Evolutionary conservation across 768 basidiomycete species (phyloP).

Genomic region (Mycena vulgaris): DNA sequence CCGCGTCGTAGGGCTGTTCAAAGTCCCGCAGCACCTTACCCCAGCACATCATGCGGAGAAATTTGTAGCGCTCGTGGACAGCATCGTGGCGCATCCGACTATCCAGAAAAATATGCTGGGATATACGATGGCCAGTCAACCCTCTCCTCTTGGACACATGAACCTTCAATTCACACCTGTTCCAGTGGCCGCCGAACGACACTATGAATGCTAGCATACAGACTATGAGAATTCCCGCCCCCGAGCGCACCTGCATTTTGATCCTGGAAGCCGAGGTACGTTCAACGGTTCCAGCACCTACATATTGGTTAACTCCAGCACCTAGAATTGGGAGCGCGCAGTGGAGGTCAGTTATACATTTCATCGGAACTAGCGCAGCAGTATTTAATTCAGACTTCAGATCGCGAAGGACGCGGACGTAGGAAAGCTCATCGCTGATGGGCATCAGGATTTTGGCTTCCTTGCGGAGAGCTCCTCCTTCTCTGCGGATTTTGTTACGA

Average conservation of each 20-base stretch:
- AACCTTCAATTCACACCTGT: not conserved
- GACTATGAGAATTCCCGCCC: too few species aligned
- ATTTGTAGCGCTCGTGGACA: conserved; percentile 12
- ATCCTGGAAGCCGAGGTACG: conserved; percentile 7
- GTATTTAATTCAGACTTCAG: conserved; percentile 17
- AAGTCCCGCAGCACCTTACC: conserved; percentile 19
- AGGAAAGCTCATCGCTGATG: conserved; percentile 12
- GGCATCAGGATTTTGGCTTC: conserved; percentile 20
- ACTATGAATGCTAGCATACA: not conserved
- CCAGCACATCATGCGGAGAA: conserved; percentile 9
- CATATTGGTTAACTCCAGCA: not conserved
- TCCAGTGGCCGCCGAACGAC: conserved; percentile 8
- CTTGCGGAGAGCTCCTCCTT: conserved; percentile 15
- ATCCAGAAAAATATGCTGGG: conserved; percentile 15
- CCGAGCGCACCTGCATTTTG: conserved; percentile 7
- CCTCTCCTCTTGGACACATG: conserved; percentile 10
- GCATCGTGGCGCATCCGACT: conserved; percentile 4
- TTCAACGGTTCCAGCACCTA: not conserved
- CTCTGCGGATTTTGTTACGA: conserved; percentile 18
- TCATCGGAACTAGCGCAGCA: conserved; percentile 6
- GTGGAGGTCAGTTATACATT: conserved; percentile 14
- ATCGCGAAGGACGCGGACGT: conserved; percentile 20
- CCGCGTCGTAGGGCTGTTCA: conserved; percentile 12
- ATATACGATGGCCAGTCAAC: conserved; percentile 15
- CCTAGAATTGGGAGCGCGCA: not conserved